Conservation (phyloP, 2,329 filamentous ascomycete genomes). For the Pseudovirgaria hyperparasitica region DNA sequence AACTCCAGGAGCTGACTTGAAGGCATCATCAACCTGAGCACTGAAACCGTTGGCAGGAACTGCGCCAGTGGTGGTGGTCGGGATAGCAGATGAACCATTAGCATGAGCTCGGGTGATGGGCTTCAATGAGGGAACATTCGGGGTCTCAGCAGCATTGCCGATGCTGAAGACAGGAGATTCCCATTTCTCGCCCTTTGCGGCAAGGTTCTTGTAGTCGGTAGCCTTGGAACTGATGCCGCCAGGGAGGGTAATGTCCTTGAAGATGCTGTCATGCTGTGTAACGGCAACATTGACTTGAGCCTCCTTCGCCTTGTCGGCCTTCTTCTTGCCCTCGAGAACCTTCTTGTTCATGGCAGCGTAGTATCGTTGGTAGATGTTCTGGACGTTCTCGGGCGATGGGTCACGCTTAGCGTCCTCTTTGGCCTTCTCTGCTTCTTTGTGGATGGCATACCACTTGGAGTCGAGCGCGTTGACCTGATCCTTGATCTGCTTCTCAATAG, state of each 20-base stretch:
- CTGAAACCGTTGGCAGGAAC: slow-evolving; percentile 20
- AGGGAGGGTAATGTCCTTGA: slow-evolving; percentile 75
- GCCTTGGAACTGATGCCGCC: slow-evolving; percentile 88
- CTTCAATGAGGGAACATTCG: slow-evolving; percentile 49
- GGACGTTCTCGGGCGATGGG: slow-evolving; percentile 56
- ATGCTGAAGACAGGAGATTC: slow-evolving; percentile 89
- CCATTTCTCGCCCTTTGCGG: slow-evolving; percentile 82
- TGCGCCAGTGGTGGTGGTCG: slow-evolving; percentile 4
- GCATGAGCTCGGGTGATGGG: slow-evolving; percentile 39
- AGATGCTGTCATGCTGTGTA: slow-evolving; percentile 81
- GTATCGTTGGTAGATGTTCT: slow-evolving; percentile 83
- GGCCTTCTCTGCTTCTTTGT: slow-evolving; percentile 69
- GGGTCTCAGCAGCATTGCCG: slow-evolving; percentile 61
- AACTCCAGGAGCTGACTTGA: slow-evolving; percentile 10
- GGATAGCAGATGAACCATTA: slow-evolving; percentile 6
- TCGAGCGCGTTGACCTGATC: slow-evolving; percentile 70
- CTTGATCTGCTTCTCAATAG: slow-evolving; percentile 78
- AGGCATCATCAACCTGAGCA: slow-evolving; percentile 33
- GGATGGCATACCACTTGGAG: slow-evolving; percentile 57
- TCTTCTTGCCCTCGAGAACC: slow-evolving; percentile 62
- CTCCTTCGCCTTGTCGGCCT: slow-evolving; percentile 50
- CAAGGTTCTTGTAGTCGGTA: slow-evolving; percentile 82
- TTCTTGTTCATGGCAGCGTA: slow-evolving; percentile 61
- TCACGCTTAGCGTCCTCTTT: slow-evolving; percentile 48
- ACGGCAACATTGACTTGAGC: slow-evolving; percentile 73